These are phyloP conservation scores for Uncinocarpus reesii DNA, from an alignment of 2,329 filamentous ascomycete species.

Conservation along the genomic window DNA sequence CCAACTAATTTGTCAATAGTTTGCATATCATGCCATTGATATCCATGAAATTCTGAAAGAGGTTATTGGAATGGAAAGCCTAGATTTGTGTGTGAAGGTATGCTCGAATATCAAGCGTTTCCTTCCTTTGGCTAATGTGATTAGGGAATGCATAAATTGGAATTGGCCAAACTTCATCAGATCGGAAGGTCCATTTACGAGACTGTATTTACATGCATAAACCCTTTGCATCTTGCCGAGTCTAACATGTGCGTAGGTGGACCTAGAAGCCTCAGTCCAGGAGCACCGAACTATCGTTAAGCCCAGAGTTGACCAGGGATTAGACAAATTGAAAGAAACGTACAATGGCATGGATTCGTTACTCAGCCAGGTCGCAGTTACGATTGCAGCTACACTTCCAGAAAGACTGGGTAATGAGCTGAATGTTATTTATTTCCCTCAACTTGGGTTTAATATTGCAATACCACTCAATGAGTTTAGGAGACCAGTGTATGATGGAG, in stretches of 20 bases:
- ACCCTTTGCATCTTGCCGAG: not conserved
- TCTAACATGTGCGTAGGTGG: constrained; percentile 43
- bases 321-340: constrained; percentile 66
- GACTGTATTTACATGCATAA: constrained; percentile 36
- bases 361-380: constrained; percentile 55
- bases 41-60: constrained; percentile 55
- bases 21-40: constrained; percentile 60
- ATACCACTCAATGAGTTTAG: constrained; percentile 55
- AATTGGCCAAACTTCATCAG: constrained; percentile 49
- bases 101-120: not conserved
- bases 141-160: constrained; percentile 51
- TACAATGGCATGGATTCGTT: constrained; percentile 70
- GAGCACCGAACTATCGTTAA: constrained; percentile 64
- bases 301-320: constrained; percentile 57
- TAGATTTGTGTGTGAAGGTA: constrained; percentile 47
- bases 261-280: constrained; percentile 66
- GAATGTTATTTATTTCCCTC: constrained; percentile 83
- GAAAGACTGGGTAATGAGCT: constrained; percentile 44
- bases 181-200: constrained; percentile 62
- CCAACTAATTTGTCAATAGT: constrained; percentile 36
- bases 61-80: constrained; percentile 43
- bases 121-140: not conserved
- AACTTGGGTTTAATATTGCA: constrained; percentile 78
- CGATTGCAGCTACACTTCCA: constrained; percentile 55
- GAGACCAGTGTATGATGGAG: constrained; percentile 53